Base-by-base conservation (phyloP, 257 asterid genomes). In the Solanum phureja region DNA sequence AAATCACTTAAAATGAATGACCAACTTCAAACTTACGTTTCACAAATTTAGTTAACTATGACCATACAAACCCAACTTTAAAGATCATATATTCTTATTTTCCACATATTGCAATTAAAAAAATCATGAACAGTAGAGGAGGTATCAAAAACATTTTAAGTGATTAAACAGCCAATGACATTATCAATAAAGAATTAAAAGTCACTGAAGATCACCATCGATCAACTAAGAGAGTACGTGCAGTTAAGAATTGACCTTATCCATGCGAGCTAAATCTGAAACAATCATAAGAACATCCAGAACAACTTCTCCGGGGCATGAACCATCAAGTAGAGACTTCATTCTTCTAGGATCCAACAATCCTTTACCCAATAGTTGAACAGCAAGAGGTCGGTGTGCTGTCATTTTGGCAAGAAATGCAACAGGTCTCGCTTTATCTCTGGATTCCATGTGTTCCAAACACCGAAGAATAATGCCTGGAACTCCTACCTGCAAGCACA, bases 211-310 rank as follows among this genome's bases (percentile, higher is more conserved):
- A 40, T 76, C 60, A 40, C 35, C 60, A 40, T 13, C 23, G 3
- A 40, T n/a, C 64, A 79, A 79, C 38, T 79, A 42, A 44, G 84
- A 79, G 84, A 24, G 85, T 27, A 29, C 8, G 11, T 31, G 11
- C 68, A 49, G 31, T 49, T 49, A 29, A 42, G 66, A 34, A 34
- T 66, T 87, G 91, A 97, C 99, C 99, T 97, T 95, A 91, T 96
- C 98, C 99, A 96, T 96, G 87, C 99, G 98, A 90, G 99, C 99
- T 83, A 97, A 88, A 90, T 97, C 99, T 89, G 99, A 97, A 89
- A 96, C 88, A 90, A 97, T 94, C 99, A 96, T 97, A 44, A 97
- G 98, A 94, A 95, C 93, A 86, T 97, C 99, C 88, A 96, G 88
- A 72, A 93, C 93, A 86, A 91, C 98, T 91, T 96, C 99, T 90